phyloP scores from a whole-genome alignment of 768 basidiomycete genomes.

The Serendipita sp. region DNA sequence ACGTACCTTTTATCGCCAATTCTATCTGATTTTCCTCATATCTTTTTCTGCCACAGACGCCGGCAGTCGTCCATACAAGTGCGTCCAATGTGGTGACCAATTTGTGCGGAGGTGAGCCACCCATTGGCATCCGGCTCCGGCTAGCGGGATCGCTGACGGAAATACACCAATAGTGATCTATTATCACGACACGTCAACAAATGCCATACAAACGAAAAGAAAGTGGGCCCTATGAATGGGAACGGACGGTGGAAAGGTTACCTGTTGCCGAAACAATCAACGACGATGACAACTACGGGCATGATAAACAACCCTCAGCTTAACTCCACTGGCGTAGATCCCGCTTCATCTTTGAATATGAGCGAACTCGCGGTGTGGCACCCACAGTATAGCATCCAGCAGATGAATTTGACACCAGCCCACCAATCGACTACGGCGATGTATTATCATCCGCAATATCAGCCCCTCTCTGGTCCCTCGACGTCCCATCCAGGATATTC shows the following conservation, averaged over 20 bases:
- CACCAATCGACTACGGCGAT: too few species aligned
- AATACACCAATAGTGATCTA: conserved; percentile 39
- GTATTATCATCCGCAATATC: not conserved
- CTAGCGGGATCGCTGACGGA: too few species aligned
- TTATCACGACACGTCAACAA: conserved; percentile 78
- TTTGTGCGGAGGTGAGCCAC: conserved; percentile 57
- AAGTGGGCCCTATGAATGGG: conserved; percentile 7
- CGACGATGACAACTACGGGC: not conserved
- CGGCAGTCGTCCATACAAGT: conserved; percentile 80
- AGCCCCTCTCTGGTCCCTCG: not conserved
- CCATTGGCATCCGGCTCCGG: too few species aligned
- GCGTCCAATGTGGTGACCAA: conserved; percentile 75
- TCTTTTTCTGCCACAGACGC: conserved; percentile 37
- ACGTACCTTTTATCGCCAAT: conserved; percentile 12
- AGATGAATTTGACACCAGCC: too few species aligned
- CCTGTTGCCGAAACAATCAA: not conserved
- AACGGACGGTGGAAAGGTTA: not conserved
- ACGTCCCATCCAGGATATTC: not conserved
- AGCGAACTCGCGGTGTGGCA: not conserved
- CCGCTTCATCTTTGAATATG: not conserved
- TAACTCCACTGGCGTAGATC: too few species aligned
- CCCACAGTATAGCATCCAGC: not conserved
- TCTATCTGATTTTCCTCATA: conserved; percentile 9
- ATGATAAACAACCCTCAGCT: not conserved
- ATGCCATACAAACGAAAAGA: conserved; percentile 67